Base-by-base conservation (phyloP, 306 rosid species). In the Cucumis melo region DNA sequence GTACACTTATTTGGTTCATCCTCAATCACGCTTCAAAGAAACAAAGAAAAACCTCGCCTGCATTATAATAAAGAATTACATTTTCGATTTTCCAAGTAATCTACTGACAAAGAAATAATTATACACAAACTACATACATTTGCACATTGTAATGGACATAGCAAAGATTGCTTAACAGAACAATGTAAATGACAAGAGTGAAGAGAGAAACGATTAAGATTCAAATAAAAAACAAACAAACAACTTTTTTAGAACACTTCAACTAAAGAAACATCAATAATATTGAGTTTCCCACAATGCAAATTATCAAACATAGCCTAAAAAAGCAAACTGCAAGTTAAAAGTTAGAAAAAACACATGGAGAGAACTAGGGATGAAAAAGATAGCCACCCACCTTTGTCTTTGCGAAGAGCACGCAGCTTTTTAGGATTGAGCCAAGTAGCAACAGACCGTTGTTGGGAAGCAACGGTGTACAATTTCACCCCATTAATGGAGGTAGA, bases 371-470 rank as follows among this genome's bases (percentile, higher is more conserved):
- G 19, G n/a, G 39, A 46, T 58, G 42, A 16, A 19, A 60, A 27
- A 7, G 75, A 7, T 53, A 54, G 46, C 17, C 77, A 91, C 93
- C 85, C 81, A 93, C 97, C 85, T 76, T 86, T 87, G 36, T 84
- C 81, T 55, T 85, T 82, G 80, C 97, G 96, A 56, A 85, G 89
- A 55, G 92, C 85, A 19, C 81, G 84, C 48, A 79, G 83, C 81
- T 93, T 90, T 88, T 91, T 91, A 21, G 87, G 80, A 72, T 87
- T 63, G 41, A 86, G 78, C 98, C 98, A 93, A 17, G 90, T 79
- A 38, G 97, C 92, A 7, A 46, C 79, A 14, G 98, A 90, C 19
- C 92, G 97, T 74, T 90, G 96, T 68, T 93, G 91, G 32, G 97
- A 91, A 20, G 96, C 91, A 5, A 88, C 63, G 4, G 88, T 87